Conservation (phyloP, 2,329 filamentous ascomycete genomes). For the Thielaviopsis euricoi region DNA sequence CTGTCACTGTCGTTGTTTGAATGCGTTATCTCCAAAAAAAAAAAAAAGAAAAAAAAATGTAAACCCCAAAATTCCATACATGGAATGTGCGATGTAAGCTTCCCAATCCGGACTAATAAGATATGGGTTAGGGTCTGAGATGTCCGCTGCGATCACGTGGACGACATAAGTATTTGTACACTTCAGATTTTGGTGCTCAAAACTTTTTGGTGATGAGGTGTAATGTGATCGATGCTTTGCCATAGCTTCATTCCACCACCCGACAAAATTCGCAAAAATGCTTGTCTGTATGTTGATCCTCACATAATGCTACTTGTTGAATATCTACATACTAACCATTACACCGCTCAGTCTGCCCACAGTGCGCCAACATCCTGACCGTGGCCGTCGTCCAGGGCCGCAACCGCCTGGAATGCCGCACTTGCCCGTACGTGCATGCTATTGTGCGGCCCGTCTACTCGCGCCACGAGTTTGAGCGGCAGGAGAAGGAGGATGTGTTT, state of each 20-base stretch:
- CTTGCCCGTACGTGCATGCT: conserved; percentile 81
- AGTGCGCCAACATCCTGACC: conserved; percentile 70
- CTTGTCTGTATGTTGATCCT: conserved; percentile 41
- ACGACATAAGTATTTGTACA: neutral
- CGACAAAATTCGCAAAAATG: conserved; percentile 26
- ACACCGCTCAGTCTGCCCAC: conserved; percentile 53
- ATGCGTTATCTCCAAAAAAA: neutral
- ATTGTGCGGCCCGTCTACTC: conserved; percentile 64
- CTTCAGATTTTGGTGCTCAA: neutral
- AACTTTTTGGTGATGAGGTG: neutral
- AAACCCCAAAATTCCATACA: neutral
- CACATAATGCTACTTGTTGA: neutral
- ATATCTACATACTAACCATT: conserved; percentile 11
- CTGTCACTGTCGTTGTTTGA: neutral
- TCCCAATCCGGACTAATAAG: neutral
- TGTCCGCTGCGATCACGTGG: neutral
- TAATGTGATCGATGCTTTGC: neutral
- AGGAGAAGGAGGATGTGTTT: conserved; percentile 78
- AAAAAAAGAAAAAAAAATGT: too few species aligned
- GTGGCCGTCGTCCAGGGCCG: conserved; percentile 42
- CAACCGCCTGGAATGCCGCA: conserved; percentile 89
- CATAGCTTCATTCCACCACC: neutral
- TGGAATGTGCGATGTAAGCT: neutral
- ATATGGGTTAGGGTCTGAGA: neutral
- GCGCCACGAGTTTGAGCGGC: conserved; percentile 71